Conservation (phyloP, 2,329 filamentous ascomycete species). For the Trichocomaceae sp. region DNA sequence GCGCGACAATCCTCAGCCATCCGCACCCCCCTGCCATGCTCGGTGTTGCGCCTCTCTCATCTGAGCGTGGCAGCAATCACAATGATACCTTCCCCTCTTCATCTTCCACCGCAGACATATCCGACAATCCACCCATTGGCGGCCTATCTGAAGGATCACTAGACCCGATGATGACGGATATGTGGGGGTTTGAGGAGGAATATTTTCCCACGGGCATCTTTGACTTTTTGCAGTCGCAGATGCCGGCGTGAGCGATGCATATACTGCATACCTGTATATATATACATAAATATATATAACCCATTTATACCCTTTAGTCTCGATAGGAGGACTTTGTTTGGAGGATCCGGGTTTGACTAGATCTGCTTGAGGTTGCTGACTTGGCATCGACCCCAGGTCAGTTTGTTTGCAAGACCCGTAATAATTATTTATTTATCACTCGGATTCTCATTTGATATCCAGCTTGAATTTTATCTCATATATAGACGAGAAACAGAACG, state of each 20-base stretch:
- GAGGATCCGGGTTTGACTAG: too few species aligned
- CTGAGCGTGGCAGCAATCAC: slow-evolving; percentile 24
- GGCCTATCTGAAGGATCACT: slow-evolving; percentile 33
- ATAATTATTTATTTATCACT: too few species aligned
- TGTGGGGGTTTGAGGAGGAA: slow-evolving; percentile 37
- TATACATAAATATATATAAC: not conserved
- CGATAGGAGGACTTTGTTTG: too few species aligned
- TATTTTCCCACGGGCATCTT: slow-evolving; percentile 39
- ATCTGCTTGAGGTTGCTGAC: not conserved
- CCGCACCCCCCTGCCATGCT: slow-evolving; percentile 29
- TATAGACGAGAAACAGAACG: not conserved
- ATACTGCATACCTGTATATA: not conserved
- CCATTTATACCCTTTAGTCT: not conserved
- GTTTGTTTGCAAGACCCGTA: too few species aligned
- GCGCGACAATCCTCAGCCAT: slow-evolving; percentile 29
- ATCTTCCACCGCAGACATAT: slow-evolving; percentile 15
- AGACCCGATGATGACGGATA: slow-evolving; percentile 36
- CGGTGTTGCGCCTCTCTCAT: slow-evolving; percentile 33
- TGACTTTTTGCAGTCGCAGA: slow-evolving; percentile 37
- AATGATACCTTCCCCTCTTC: slow-evolving; percentile 22
- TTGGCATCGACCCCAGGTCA: too few species aligned
- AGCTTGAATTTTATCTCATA: too few species aligned
- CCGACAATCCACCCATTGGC: slow-evolving; percentile 14
- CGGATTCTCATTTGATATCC: too few species aligned
- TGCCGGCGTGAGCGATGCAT: slow-evolving; percentile 28